Conservation (phyloP, 345 rosid species). For the Eucalyptus marginata region DNA sequence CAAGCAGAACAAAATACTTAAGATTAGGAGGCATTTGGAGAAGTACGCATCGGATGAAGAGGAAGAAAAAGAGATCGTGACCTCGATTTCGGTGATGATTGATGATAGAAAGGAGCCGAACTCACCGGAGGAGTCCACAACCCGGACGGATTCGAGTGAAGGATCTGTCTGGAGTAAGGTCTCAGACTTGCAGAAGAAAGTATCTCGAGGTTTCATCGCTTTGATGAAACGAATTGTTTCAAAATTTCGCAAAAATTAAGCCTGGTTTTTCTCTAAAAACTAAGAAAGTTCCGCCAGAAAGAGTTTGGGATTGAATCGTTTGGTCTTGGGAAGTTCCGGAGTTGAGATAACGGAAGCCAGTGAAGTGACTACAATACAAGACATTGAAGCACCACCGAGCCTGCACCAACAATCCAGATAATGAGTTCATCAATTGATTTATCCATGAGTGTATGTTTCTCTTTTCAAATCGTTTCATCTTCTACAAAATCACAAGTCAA, state of each 20-base stretch:
- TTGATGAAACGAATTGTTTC: too few species aligned
- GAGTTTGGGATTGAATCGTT: neutral
- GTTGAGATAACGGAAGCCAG: neutral
- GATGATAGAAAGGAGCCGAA: too few species aligned
- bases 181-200: too few species aligned
- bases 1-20: neutral
- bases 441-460: neutral
- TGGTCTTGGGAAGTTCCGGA: neutral
- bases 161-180: too few species aligned
- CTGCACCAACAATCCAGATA: neutral
- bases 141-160: too few species aligned
- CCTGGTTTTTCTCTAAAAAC: neutral
- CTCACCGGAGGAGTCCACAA: constrained; percentile 4
- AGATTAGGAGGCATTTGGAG: neutral
- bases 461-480: neutral
- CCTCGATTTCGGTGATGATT: constrained; percentile 14
- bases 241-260: too few species aligned
- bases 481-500: neutral
- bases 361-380: neutral
- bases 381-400: neutral
- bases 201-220: too few species aligned
- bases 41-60: constrained; percentile 20
- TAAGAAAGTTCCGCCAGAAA: neutral
- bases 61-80: constrained; percentile 36
- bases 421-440: neutral